Conservation (phyloP, 768 basidiomycete species). For the Boletus tomentosulus region DNA sequence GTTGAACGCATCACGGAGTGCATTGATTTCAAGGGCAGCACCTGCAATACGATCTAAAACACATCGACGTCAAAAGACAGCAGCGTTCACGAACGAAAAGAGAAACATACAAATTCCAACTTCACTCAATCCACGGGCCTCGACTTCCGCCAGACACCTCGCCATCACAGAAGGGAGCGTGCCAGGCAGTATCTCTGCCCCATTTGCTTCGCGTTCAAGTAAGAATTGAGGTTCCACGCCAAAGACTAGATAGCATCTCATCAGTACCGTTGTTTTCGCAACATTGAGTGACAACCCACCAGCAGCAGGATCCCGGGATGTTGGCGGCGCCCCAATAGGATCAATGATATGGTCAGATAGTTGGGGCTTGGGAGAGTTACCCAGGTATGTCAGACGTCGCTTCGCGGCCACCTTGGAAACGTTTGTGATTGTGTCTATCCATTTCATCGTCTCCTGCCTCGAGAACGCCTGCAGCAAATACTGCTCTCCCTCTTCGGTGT, state of each 20-base stretch:
- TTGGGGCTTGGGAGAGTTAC: conserved; percentile 68
- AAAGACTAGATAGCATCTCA: conserved; percentile 45
- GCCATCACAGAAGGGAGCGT: conserved; percentile 64
- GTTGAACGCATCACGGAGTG: conserved; percentile 72
- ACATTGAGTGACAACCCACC: conserved; percentile 42
- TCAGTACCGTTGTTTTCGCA: conserved; percentile 1
- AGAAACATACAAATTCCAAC: conserved; percentile 72
- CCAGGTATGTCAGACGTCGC: conserved; percentile 76
- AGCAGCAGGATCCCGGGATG: conserved; percentile 69
- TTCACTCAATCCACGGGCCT: conserved; percentile 71
- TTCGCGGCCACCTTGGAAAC: conserved; percentile 73
- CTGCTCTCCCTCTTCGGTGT: conserved; percentile 84
- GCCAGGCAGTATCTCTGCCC: conserved; percentile 47
- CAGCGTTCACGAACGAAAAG: background rate
- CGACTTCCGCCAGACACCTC: conserved; percentile 65
- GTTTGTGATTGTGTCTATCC: conserved; percentile 71
- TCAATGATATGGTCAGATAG: conserved; percentile 70
- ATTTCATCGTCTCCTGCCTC: conserved; percentile 67
- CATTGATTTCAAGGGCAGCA: conserved; percentile 62
- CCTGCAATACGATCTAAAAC: conserved; percentile 79
- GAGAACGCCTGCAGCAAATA: conserved; percentile 73
- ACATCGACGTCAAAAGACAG: background rate
- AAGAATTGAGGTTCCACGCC: conserved; percentile 72
- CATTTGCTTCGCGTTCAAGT: conserved; percentile 58
- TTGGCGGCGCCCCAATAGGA: conserved; percentile 41